Evolutionary conservation across 2,329 filamentous ascomycete species (phyloP).

Genomic region (Pseudocercospora cruenta): DNA sequence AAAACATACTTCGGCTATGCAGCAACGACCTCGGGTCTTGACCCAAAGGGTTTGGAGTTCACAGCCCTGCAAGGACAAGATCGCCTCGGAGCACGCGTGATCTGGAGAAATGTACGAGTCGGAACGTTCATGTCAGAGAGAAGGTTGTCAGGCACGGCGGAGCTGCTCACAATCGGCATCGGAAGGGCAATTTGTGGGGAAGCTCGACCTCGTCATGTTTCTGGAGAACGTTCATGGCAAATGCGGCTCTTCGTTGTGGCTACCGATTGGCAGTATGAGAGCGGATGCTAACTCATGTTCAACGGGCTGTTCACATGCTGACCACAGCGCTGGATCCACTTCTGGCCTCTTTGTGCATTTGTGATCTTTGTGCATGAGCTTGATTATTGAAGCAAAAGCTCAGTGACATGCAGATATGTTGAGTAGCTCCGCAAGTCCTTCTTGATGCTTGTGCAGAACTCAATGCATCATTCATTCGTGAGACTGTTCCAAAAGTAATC

Average conservation of each 20-base stretch:
- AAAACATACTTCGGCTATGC: slow-evolving; percentile 2
- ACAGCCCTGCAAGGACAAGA: not conserved
- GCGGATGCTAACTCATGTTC: not conserved
- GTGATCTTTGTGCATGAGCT: not conserved
- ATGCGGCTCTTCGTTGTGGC: not conserved
- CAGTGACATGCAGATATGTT: not conserved
- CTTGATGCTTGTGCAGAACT: not conserved
- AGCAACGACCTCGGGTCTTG: not conserved
- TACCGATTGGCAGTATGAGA: not conserved
- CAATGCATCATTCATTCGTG: not conserved
- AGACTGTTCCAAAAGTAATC: not conserved
- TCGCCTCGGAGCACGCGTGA: not conserved
- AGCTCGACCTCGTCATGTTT: not conserved
- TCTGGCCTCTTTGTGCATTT: not conserved
- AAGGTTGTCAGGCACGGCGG: not conserved
- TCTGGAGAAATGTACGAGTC: not conserved
- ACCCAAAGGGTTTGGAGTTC: not conserved
- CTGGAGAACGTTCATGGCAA: not conserved
- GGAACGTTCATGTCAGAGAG: not conserved
- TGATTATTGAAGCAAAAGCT: not conserved
- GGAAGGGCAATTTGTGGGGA: not conserved
- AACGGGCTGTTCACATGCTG: not conserved
- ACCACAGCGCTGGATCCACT: slow-evolving; percentile 1
- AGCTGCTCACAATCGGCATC: not conserved
- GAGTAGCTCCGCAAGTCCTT: too few relatives aligned